These are phyloP conservation scores for Leptographium radiaticola DNA, from an alignment of 2,329 filamentous ascomycete genomes.

Conservation along the genomic window DNA sequence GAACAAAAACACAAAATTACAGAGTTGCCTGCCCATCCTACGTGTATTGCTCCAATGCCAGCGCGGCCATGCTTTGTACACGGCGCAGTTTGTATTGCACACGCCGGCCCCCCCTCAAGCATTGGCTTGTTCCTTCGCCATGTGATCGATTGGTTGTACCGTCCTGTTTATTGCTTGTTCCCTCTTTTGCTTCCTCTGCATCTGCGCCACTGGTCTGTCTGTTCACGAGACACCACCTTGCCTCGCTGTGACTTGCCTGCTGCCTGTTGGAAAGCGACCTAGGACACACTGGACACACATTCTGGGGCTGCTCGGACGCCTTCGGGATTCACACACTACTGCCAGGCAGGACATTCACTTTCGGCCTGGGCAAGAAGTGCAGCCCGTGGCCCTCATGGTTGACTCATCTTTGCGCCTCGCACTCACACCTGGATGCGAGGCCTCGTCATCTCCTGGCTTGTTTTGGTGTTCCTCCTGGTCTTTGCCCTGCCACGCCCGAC, in stretches of 20 bases:
- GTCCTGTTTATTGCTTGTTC: background rate
- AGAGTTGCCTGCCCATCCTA: background rate
- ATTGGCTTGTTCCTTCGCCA: background rate
- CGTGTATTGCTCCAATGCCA: background rate
- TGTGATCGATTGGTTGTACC: background rate
- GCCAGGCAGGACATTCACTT: background rate
- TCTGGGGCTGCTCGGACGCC: background rate
- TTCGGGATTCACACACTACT: background rate
- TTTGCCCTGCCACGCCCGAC: background rate
- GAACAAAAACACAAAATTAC: background rate
- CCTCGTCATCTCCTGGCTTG: background rate
- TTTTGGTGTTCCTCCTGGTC: background rate
- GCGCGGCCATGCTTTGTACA: background rate
- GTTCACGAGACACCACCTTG: too few relatives aligned
- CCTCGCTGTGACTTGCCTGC: too few relatives aligned
- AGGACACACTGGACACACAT: too few relatives aligned
- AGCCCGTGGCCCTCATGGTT: background rate
- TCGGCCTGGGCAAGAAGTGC: background rate
- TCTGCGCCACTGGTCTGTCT: too few relatives aligned
- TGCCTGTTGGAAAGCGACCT: too few relatives aligned
- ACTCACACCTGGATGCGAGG: background rate
- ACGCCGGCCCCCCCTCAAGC: background rate
- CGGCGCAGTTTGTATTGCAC: background rate
- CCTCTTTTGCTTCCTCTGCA: background rate
- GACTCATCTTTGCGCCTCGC: background rate